phyloP scores from a whole-genome alignment of 495 filamentous ascomycete species.

The Annulohypoxylon bovei region DNA sequence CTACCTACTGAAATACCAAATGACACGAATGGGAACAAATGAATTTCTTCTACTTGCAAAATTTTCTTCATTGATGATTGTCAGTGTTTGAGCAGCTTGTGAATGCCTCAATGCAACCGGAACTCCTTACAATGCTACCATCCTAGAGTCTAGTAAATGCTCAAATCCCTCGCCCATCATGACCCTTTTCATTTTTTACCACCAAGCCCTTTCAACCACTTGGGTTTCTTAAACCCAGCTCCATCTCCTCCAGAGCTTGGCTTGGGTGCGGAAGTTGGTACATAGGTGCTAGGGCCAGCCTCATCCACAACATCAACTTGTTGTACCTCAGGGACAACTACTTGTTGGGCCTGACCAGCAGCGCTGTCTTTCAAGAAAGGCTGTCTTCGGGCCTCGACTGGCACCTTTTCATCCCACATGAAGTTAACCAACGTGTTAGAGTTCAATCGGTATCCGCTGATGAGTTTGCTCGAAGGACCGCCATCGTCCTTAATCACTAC shows the following conservation, averaged over 20 bases:
- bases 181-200: constrained; percentile 57
- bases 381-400: constrained; percentile 56
- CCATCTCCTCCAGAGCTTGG: constrained; percentile 61
- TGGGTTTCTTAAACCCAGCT: constrained; percentile 65
- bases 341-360: constrained; percentile 70
- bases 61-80: neutral
- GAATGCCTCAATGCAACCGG: neutral
- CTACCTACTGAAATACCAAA: constrained; percentile 29
- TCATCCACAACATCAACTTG: constrained; percentile 57
- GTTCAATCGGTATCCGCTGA: constrained; percentile 74
- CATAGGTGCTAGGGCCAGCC: constrained; percentile 38
- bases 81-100: neutral
- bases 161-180: neutral
- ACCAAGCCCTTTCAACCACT: constrained; percentile 74
- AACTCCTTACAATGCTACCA: neutral
- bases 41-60: constrained; percentile 2
- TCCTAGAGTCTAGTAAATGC: neutral
- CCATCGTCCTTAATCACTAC: constrained; percentile 49
- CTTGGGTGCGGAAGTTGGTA: constrained; percentile 52
- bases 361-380: constrained; percentile 74
- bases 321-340: constrained; percentile 61
- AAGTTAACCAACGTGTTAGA: constrained; percentile 80
- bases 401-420: constrained; percentile 72
- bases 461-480: constrained; percentile 63
- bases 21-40: constrained; percentile 24